Evolutionary conservation across 495 filamentous ascomycete species (phyloP).

Genomic region (Emericellopsis terricola): DNA sequence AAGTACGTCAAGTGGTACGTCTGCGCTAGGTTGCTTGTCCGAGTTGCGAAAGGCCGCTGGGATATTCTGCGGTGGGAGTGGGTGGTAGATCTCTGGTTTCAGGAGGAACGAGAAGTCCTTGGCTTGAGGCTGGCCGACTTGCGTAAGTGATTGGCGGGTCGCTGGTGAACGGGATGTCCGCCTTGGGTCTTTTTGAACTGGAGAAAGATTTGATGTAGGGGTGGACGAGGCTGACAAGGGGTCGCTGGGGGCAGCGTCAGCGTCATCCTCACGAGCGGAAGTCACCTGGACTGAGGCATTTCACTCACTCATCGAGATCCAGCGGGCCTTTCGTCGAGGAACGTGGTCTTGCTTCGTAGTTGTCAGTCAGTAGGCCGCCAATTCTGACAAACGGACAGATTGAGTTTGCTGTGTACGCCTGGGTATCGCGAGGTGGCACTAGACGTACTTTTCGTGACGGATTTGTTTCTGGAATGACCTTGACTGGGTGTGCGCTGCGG

Average conservation of each 20-base stretch:
- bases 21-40: conserved; percentile 21
- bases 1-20: conserved; percentile 33
- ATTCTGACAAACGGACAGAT: no score
- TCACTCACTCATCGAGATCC: conserved; percentile 33
- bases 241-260: no score
- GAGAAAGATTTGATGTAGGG: conserved; percentile 2
- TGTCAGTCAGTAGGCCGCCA: no score
- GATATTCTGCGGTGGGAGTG: conserved; percentile 45
- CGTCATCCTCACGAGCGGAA: no score
- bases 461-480: conserved; percentile 3
- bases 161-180: no score
- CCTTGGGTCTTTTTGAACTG: no score
- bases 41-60: conserved; percentile 42
- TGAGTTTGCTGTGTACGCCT: not conserved
- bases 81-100: conserved; percentile 64
- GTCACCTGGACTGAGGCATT: no score
- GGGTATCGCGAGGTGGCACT: not conserved
- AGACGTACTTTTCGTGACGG: conserved; percentile 1
- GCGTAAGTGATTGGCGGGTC: conserved; percentile 3
- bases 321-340: conserved; percentile 39
- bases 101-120: conserved; percentile 72
- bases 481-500: not conserved
- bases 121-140: conserved; percentile 10
- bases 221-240: no score
- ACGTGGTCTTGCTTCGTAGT: conserved; percentile 25